Base-by-base conservation (phyloP, 208 protist species). In the Leishmania arabica region DNA sequence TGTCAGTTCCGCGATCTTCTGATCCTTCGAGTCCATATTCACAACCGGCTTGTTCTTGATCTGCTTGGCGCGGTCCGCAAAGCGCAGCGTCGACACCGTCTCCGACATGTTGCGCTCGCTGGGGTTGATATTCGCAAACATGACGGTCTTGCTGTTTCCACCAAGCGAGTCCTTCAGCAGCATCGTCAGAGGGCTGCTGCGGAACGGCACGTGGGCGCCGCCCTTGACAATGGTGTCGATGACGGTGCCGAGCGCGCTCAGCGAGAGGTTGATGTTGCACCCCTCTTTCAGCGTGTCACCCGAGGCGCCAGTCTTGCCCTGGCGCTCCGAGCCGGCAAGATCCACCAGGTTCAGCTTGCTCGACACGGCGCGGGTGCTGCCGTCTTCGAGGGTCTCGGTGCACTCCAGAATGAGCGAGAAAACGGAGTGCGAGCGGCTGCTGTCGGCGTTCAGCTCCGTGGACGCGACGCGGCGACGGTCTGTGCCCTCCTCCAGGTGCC, bases 321-420 rank as follows among this genome's bases (percentile, higher is more conserved):
- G 94, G 49, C 97, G 87, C 80, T 99, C 97, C 17, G 89, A 96
- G 40, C 97, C 97, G 34, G 97, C 97, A 11, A 99, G 89, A 78
- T 99, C 97, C 17, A 99, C 95, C 31, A 99, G 88, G 80, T 97
- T 97, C 34, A 99, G 77, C 85, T 98, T 98, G 79, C 90, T 94
- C 47, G 91, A 95, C 47, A 97, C 91, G 6, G 89, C 89, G 19
- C 88, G 79, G 42, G 86, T 88, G 58, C 88, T 85, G 79, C 92
- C 91, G 79, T 96, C 93, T 70, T 98, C 95, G 66, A 84, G 64
- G 19, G 89, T 96, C 71, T 97, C 90, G 15, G 84, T 90, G 84
- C 91, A 95, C 71, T 97, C 90, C 27, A 98, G 81, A 49, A 90
- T 82, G 81, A 98, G 87, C 45, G 95, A 94, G 81, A 98, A 98